phyloP scores from a whole-genome alignment of 2,329 filamentous ascomycete genomes.

The Clathrospora elynae region DNA sequence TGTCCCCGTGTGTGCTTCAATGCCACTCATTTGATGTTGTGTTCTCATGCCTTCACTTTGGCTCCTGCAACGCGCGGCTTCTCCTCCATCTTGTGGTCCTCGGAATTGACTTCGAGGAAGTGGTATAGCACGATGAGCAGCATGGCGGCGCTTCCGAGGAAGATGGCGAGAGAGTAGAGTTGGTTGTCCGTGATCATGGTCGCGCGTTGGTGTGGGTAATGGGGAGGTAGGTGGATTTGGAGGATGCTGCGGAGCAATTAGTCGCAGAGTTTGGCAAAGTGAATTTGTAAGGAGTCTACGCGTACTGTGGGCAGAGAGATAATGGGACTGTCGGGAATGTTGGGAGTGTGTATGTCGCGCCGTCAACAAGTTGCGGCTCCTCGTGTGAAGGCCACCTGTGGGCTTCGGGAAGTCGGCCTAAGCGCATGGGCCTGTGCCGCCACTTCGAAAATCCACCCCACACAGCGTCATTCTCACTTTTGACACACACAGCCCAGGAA shows the following conservation, averaged over 20 bases:
- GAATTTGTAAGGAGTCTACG: conserved; percentile 5
- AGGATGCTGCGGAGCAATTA: conserved; percentile 27
- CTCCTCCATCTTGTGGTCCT: conserved; percentile 51
- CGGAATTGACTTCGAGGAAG: conserved; percentile 93
- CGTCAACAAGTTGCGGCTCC: conserved; percentile 7
- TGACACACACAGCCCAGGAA: conserved; percentile 30
- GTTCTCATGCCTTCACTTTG: conserved; percentile 35
- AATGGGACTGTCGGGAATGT: conserved; percentile 11
- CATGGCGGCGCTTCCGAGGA: conserved; percentile 88
- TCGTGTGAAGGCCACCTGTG: conserved; percentile 34
- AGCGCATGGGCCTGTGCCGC: conserved; percentile 20
- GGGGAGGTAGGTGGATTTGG: conserved; percentile 4
- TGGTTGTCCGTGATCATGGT: conserved; percentile 92
- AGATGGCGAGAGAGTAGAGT: conserved; percentile 89
- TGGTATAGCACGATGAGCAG: conserved; percentile 93
- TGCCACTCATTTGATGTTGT: no score
- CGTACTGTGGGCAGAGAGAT: neutral
- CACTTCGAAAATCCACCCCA: conserved; percentile 33
- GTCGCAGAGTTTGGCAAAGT: conserved; percentile 4
- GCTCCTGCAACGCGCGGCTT: conserved; percentile 35
- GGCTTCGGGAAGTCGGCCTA: conserved; percentile 27
- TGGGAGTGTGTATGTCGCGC: conserved; percentile 6
- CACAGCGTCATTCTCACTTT: conserved; percentile 48
- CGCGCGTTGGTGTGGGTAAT: conserved; percentile 18
- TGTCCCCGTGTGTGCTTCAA: neutral